Base-by-base conservation (phyloP, 176 grass and related monocot species). In the Paspalum notatum region DNA sequence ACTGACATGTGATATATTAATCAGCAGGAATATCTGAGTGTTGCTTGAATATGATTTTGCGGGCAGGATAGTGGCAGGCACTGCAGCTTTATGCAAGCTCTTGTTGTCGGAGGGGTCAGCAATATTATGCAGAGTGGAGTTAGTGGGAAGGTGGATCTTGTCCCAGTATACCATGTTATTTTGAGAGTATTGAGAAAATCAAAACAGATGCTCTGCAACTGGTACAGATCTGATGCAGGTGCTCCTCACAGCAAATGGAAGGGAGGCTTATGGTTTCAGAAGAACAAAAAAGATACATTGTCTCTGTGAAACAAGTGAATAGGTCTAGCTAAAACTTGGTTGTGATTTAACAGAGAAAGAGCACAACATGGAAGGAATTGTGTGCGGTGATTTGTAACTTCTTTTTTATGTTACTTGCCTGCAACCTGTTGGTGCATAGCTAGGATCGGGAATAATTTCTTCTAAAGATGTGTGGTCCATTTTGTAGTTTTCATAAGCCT, bases 1-100 rank as follows among this genome's bases (percentile, higher is more conserved):
- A 77, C 69, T 82, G 49, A 64, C 58, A 59, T 42, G 6, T 45
- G 53, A 58, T 89, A 50, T 47, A 43, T 71, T 57, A 18, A 56
- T 50, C 47, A 81, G 71, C 77, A 81, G 64, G 32, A 60, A 50
- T 76, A 76, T 50, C 65, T 57, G 26, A 32, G 52, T 81, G 40
- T 66, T 82, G n/a, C 57, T 69, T 55, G 15, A 22, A 12, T 76
- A 67, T 71, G 48, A 24, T 82, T 82, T 20, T 40, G 48, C 49
- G 0, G 40, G 39, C 66, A 58, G 50, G 49, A 71, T 77, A 71
- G 20, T 39, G 71, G 73, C 49, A 71, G 56, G 39, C 56, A 47
- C 39, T 39, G 22, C 55, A 62, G 72, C 22, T 62, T 45, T 27
- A 76, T 53, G 22, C 32, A 80, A 69, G 65, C 54, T 43, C 40